These are phyloP conservation scores for Massariosphaeria phaeospora DNA, from an alignment of 495 filamentous ascomycete genomes.

Conservation along the genomic window DNA sequence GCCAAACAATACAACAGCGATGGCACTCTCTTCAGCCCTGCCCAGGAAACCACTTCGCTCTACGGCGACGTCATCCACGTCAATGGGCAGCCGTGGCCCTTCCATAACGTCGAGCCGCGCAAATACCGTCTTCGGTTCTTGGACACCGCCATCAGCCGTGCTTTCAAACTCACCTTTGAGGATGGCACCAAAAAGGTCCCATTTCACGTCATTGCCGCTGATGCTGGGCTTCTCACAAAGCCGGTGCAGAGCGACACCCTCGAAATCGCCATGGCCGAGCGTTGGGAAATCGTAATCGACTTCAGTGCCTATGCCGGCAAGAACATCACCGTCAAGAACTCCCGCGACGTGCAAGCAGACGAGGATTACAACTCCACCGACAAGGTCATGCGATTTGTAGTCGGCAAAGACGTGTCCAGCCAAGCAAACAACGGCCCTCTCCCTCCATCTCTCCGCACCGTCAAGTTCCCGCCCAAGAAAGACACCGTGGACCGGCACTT, in stretches of 20 bases:
- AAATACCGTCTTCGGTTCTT: slow-evolving; percentile 55
- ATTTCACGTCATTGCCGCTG: slow-evolving; percentile 54
- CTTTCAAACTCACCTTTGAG: slow-evolving; percentile 48
- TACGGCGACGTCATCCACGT: slow-evolving; percentile 55
- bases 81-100: slow-evolving; percentile 56
- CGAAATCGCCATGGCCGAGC: slow-evolving; percentile 51
- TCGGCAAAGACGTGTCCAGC: slow-evolving; percentile 42
- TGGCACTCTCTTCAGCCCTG: slow-evolving; percentile 45
- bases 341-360: slow-evolving; percentile 42
- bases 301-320: slow-evolving; percentile 47
- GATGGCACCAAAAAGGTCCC: slow-evolving; percentile 37
- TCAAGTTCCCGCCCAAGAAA: slow-evolving; percentile 39
- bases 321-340: slow-evolving; percentile 48
- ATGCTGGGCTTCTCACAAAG: slow-evolving; percentile 45
- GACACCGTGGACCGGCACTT: slow-evolving; percentile 44
- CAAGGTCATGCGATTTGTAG: slow-evolving; percentile 52
- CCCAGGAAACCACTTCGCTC: slow-evolving; percentile 42
- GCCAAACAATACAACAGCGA: slow-evolving; percentile 49
- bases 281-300: slow-evolving; percentile 54
- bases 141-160: slow-evolving; percentile 47
- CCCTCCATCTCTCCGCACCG: slow-evolving; percentile 34
- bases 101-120: slow-evolving; percentile 51
- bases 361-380: slow-evolving; percentile 48
- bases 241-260: slow-evolving; percentile 40
- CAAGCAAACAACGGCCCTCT: slow-evolving; percentile 37